A percentile compares a stretch with the other conserved stretches of the same genome.
Evolutionary conservation across 2,329 filamentous ascomycete species (phyloP).

Genomic region (Achaetomium macrosporum): DNA sequence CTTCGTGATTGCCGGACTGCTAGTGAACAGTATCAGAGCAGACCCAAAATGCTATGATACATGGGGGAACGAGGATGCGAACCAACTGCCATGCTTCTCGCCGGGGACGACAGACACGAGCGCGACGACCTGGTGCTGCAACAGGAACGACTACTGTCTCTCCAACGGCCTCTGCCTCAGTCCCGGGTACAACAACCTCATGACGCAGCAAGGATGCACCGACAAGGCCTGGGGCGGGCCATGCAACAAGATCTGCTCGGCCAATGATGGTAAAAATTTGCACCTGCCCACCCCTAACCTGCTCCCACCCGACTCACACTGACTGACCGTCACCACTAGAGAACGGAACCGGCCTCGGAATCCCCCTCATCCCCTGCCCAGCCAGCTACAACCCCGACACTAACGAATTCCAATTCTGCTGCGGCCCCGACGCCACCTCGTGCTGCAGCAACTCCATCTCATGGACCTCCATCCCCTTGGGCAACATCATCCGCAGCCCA

Average conservation of each 20-base stretch:
- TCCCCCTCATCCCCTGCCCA: conserved; percentile 17
- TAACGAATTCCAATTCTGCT: conserved; percentile 16
- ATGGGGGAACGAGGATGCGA: conserved; percentile 13
- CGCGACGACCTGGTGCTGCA: conserved; percentile 25
- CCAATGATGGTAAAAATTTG: background rate
- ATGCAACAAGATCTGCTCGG: conserved; percentile 24
- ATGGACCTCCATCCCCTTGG: conserved; percentile 4
- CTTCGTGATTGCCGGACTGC: conserved; percentile 3
- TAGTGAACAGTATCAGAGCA: conserved; percentile 1
- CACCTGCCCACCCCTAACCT: background rate
- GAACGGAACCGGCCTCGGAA: background rate
- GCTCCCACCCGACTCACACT: background rate
- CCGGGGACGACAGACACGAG: conserved; percentile 1
- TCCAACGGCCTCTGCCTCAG: conserved; percentile 29
- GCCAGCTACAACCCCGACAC: conserved; percentile 1
- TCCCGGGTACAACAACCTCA: conserved; percentile 24
- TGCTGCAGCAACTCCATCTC: conserved; percentile 10
- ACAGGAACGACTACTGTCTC: conserved; percentile 24
- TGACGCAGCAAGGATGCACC: conserved; percentile 29
- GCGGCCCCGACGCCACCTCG: conserved; percentile 12
- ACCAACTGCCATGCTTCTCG: conserved; percentile 22
- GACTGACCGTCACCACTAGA: background rate
- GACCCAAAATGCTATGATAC: conserved; percentile 19
- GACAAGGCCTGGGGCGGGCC: conserved; percentile 24
- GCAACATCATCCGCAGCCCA: conserved; percentile 6